Percentiles rank a stretch among this genome's conserved stretches.
phyloP scores from a whole-genome alignment of 306 rosid species.

The Betula pendula region DNA sequence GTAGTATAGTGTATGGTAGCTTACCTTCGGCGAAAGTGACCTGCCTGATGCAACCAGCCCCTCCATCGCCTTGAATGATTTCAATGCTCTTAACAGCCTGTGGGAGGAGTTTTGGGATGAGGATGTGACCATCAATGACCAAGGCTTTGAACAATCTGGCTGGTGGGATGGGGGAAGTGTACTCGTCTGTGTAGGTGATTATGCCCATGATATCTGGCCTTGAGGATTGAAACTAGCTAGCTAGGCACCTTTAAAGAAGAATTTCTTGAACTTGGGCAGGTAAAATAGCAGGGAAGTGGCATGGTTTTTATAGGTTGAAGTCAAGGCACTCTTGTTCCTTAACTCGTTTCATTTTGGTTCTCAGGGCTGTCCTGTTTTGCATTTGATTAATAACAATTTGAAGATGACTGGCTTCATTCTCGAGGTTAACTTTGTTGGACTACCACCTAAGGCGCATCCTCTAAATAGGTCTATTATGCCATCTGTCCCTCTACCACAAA shows the following conservation, averaged over 20 bases:
- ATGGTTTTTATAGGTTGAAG: constrained; percentile 2
- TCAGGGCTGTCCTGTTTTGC: neutral
- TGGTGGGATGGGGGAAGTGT: constrained; percentile 30
- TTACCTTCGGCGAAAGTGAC: constrained; percentile 45
- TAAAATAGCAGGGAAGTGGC: neutral
- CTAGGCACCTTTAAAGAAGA: neutral
- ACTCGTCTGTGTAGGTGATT: constrained; percentile 1
- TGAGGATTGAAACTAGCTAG: neutral
- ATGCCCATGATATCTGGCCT: neutral
- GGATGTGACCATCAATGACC: constrained; percentile 35
- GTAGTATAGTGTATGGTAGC: neutral
- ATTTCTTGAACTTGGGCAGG: neutral
- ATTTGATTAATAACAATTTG: neutral
- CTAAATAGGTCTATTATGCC: too few species aligned
- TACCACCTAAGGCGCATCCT: too few species aligned
- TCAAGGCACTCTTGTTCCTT: neutral
- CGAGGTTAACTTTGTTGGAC: neutral
- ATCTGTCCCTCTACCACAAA: too few species aligned
- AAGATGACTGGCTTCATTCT: neutral
- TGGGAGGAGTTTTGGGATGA: constrained; percentile 35
- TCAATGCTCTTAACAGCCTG: constrained; percentile 29
- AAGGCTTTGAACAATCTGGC: constrained; percentile 41
- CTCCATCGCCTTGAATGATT: constrained; percentile 46
- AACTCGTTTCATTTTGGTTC: neutral
- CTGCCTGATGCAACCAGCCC: constrained; percentile 48